Conservation (phyloP, 75 land plant species). For the Larix kaempferi region DNA sequence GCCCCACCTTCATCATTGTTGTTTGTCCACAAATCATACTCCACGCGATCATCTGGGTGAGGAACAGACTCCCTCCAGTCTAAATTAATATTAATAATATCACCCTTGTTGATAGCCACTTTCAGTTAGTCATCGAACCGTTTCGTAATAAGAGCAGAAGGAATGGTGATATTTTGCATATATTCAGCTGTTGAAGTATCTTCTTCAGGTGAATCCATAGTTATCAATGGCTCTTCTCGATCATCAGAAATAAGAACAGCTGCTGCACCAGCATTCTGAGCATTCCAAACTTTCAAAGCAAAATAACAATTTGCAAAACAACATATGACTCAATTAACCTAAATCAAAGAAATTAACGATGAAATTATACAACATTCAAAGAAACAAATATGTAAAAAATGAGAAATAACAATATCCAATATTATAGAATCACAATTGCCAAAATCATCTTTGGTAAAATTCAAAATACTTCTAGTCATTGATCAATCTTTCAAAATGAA, state of each 20-base stretch:
- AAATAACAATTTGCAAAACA: conserved; percentile 58
- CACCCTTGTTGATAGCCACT: conserved; percentile 39
- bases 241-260: conserved; percentile 67
- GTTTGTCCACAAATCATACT: conserved; percentile 94
- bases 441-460: neutral
- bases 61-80: conserved; percentile 94
- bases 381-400: neutral
- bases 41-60: conserved; percentile 95
- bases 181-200: conserved; percentile 22
- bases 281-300: conserved; percentile 59
- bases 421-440: neutral
- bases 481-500: neutral
- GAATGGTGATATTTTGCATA: conserved; percentile 50
- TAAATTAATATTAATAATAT: conserved; percentile 82
- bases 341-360: neutral
- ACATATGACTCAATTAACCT: conserved; percentile 1
- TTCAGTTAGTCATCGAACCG: conserved; percentile 64
- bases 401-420: neutral
- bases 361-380: neutral
- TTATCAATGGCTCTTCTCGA: conserved; percentile 44
- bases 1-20: conserved; percentile 90
- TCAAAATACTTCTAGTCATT: neutral
- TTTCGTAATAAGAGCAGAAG: conserved; percentile 51
- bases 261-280: conserved; percentile 62
- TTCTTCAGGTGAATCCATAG: conserved; percentile 63